Evolutionary conservation across 106 monocot genomes (phyloP), one percentile per base, ranked within the genome.

Genomic region (Apostasia shenzhenica): DNA sequence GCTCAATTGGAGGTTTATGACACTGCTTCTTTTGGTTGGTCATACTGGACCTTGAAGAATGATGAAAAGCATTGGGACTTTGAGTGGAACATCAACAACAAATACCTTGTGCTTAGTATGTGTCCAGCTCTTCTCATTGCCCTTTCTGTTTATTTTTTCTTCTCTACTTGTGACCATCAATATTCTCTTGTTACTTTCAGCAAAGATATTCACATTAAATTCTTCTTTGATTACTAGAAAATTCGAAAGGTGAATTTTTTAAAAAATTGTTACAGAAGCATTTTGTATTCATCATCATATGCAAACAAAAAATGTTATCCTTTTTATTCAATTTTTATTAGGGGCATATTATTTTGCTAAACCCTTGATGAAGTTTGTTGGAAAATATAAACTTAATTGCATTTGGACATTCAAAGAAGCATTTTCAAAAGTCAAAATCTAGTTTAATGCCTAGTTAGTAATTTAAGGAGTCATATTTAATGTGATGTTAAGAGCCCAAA

Each of bases 1-100:
- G 83, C 89, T 73, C 92, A 93, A 37, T 65, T 89, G 39, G 83
- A 89, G 12, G 83, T 86, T 67, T 89, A 86, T 60, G 61, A 48
- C 60, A 59, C 51, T 71, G 88, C 83, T 42, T 79, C 88, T 46
- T 93, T 92, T 81, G 91, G 91, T 63, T 92, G 91, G 88, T 78
- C 79, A 3, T 92, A 88, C 62, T 92, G 91, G 88, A 87, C 91
- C 1, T 77, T 91, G 41, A 91, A 81, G 71, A 82, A 82, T 70
- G 78, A 73, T 49, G 60, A 62, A 63, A 39, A 55, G 43, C 91
- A 88, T 70, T 85, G 91, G 88, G 87, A 92, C 71, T 92, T 88
- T 48, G 82, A 92, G 48, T 92, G 91, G 91, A 92, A 80, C 64
- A 76, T 88, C 59, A 78, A 71, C 66, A 88, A 83, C 57, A 78